These are phyloP conservation scores for Vitis rupestris DNA, from an alignment of 164 flowering plant genomes.

Conservation along the genomic window DNA sequence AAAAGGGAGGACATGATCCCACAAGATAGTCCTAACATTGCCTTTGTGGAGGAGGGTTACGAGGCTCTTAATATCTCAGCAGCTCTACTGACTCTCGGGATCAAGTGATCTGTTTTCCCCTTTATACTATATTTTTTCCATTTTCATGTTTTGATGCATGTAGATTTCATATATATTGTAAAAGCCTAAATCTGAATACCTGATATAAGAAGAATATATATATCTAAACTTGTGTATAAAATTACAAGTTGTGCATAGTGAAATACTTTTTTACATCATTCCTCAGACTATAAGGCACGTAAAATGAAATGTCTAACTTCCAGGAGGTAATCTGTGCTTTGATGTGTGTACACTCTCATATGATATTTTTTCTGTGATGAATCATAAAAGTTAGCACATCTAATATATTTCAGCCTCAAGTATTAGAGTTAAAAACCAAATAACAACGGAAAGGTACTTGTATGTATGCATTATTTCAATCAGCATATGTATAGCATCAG, in stretches of 20 bases:
- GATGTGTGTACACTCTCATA: too few relatives aligned
- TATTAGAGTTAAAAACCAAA: background rate
- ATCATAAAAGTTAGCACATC: background rate
- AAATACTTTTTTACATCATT: background rate
- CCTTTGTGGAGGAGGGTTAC: conserved; percentile 25
- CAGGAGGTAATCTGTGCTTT: background rate
- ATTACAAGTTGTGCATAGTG: background rate
- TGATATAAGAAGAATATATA: background rate
- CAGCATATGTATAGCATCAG: background rate
- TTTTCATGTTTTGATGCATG: background rate
- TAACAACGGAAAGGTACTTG: background rate
- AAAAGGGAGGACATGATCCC: conserved; percentile 54
- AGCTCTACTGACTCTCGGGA: conserved; percentile 40
- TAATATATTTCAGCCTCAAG: background rate
- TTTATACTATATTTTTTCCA: background rate
- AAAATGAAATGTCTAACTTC: background rate
- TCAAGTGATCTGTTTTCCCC: conserved; percentile 18
- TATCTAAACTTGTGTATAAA: too few relatives aligned
- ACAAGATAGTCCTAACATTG: conserved; percentile 43
- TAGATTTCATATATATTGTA: background rate
- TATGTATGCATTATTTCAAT: background rate
- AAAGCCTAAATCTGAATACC: background rate
- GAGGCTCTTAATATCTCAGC: conserved; percentile 37
- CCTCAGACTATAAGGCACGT: background rate
- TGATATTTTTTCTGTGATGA: background rate